Percentiles rank a stretch among this genome's conserved stretches.
Conservation (phyloP, 495 filamentous ascomycete genomes). For the Talaromyces borbonicus region DNA sequence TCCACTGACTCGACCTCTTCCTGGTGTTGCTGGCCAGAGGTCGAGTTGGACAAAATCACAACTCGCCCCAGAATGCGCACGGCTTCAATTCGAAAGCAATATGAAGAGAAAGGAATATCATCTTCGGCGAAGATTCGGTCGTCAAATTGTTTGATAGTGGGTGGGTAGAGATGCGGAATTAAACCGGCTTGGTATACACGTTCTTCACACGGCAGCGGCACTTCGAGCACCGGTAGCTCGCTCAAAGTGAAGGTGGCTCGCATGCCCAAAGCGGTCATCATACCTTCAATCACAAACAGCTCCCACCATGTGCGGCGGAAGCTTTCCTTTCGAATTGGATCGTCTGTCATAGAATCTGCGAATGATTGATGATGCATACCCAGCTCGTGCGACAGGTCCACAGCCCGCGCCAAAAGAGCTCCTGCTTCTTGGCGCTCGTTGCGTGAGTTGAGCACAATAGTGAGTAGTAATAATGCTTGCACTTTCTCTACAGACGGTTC, state of each 20-base stretch:
- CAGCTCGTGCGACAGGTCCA: constrained; percentile 62
- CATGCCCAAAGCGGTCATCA: constrained; percentile 39
- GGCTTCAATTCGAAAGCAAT: constrained; percentile 46
- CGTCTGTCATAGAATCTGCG: constrained; percentile 33
- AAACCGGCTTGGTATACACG: constrained; percentile 37
- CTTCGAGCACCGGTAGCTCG: constrained; percentile 26
- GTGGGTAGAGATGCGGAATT: constrained; percentile 21
- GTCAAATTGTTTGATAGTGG: constrained; percentile 36
- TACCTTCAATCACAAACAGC: constrained; percentile 64
- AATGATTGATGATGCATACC: constrained; percentile 57
- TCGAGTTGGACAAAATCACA: constrained; percentile 38
- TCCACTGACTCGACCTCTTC: constrained; percentile 51
- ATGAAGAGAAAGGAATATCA: constrained; percentile 38
- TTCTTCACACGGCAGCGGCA: constrained; percentile 36
- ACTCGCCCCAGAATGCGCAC: constrained; percentile 66
- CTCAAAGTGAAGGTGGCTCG: constrained; percentile 26
- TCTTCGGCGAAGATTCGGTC: constrained; percentile 36
- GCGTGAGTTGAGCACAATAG: constrained; percentile 68
- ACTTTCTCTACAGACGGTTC: constrained; percentile 38
- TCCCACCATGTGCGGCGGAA: constrained; percentile 91
- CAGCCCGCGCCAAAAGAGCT: constrained; percentile 54
- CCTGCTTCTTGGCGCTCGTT: constrained; percentile 58
- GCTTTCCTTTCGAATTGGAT: constrained; percentile 59
- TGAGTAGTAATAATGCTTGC: constrained; percentile 66
- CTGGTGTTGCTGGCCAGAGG: constrained; percentile 35